phyloP scores from a whole-genome alignment of 139 green algal genomes.

The Volvox africanus region DNA sequence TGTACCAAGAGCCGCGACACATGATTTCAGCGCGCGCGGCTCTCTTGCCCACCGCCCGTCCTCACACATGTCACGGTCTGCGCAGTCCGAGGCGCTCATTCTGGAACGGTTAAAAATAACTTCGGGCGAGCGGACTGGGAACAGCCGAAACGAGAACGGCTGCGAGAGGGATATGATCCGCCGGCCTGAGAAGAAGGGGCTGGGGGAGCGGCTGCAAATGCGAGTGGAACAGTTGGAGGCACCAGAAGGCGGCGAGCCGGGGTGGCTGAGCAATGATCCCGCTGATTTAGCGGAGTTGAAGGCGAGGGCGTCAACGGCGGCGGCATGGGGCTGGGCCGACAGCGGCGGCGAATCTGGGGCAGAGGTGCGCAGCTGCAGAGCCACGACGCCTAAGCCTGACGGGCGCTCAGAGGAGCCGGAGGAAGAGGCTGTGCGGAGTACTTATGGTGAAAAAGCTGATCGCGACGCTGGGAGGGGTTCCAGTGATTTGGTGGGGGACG shows the following conservation, averaged over 20 bases:
- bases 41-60: no score
- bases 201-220: not conserved
- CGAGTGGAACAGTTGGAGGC: not conserved
- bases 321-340: not conserved
- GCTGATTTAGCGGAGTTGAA: no score
- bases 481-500: not conserved
- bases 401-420: no score
- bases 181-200: not conserved
- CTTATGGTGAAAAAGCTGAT: no score
- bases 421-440: no score
- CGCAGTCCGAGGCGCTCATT: not conserved
- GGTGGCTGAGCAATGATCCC: not conserved
- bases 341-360: not conserved
- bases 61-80: no score
- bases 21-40: no score
- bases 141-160: not conserved
- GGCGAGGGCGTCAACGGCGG: not conserved
- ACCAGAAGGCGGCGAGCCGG: not conserved
- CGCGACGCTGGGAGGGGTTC: no score
- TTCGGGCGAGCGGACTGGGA: not conserved
- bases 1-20: no score
- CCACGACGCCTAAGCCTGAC: not conserved
- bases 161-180: not conserved
- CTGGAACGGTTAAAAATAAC: slow-evolving; percentile 19
- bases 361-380: not conserved